Conservation (phyloP, 306 rosid genomes). For the Astragalus membranaceus region DNA sequence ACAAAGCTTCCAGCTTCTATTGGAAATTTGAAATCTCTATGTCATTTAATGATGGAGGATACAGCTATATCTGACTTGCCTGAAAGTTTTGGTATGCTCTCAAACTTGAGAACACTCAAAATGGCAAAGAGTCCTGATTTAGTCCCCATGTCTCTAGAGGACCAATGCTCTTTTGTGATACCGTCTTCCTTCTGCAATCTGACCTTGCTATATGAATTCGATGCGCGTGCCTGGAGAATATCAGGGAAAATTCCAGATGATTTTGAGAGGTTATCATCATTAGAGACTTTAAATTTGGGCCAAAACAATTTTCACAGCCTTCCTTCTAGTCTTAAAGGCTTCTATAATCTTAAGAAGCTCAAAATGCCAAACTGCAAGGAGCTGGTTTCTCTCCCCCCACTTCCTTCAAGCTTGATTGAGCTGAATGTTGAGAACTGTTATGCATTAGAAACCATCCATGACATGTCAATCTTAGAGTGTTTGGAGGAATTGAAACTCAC, state of each 20-base stretch:
- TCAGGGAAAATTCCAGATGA: constrained; percentile 51
- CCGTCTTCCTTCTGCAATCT: constrained; percentile 49
- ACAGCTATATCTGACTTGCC: constrained; percentile 46
- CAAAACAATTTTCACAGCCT: constrained; percentile 43
- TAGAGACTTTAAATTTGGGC: constrained; percentile 39
- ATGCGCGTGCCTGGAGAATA: constrained; percentile 44
- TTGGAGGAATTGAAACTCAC: constrained; percentile 45
- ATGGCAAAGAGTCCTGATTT: constrained; percentile 32
- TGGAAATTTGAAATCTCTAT: constrained; percentile 45
- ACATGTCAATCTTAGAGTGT: constrained; percentile 41
- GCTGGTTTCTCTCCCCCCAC: constrained; percentile 50
- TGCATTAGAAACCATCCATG: constrained; percentile 36
- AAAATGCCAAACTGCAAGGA: constrained; percentile 27
- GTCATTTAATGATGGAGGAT: constrained; percentile 37
- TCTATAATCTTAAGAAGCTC: constrained; percentile 38
- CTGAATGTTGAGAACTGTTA: constrained; percentile 42
- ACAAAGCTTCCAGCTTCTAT: constrained; percentile 49
- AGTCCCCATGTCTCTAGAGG: background rate
- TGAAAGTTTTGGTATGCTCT: constrained; percentile 53
- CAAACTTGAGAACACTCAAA: constrained; percentile 38
- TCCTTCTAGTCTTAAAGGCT: constrained; percentile 54
- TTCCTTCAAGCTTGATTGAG: constrained; percentile 54
- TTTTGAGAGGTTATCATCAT: constrained; percentile 40
- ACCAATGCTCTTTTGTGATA: constrained; percentile 1
- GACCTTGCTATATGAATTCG: constrained; percentile 28